phyloP scores from a whole-genome alignment of 2,329 filamentous ascomycete genomes.

The Cercospora sp. region DNA sequence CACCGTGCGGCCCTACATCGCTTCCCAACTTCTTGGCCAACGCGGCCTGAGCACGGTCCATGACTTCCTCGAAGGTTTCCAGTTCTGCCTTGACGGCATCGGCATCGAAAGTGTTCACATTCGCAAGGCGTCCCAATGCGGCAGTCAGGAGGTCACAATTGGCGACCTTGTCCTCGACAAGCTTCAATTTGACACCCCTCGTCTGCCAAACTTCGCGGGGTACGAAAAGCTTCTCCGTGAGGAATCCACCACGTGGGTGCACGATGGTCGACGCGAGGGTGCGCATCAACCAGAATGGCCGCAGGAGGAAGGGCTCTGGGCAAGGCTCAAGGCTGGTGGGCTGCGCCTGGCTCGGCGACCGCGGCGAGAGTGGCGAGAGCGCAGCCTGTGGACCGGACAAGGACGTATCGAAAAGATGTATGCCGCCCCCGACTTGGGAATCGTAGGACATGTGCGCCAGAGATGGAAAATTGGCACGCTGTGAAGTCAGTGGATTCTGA shows the following conservation, averaged over 20 bases:
- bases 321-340: constrained; percentile 86
- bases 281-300: constrained; percentile 97
- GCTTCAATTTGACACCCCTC: constrained; percentile 88
- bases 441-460: constrained; percentile 51
- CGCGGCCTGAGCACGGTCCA: constrained; percentile 79
- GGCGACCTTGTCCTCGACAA: constrained; percentile 87
- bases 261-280: constrained; percentile 89
- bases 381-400: constrained; percentile 30
- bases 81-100: constrained; percentile 93
- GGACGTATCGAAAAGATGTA: constrained; percentile 75
- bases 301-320: constrained; percentile 81
- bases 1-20: constrained; percentile 82
- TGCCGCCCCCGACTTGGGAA: constrained; percentile 65
- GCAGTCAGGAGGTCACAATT: constrained; percentile 90
- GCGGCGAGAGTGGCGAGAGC: constrained; percentile 35
- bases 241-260: constrained; percentile 86
- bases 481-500: constrained; percentile 35
- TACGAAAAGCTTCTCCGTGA: constrained; percentile 89
- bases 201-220: constrained; percentile 92
- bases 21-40: constrained; percentile 84
- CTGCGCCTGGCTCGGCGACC: constrained; percentile 55
- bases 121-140: constrained; percentile 68
- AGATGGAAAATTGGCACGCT: constrained; percentile 46
- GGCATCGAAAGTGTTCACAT: constrained; percentile 85
- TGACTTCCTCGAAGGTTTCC: constrained; percentile 79